Conservation (phyloP, 1,139 yeast genomes). For the Kodamaea ohmeri region DNA sequence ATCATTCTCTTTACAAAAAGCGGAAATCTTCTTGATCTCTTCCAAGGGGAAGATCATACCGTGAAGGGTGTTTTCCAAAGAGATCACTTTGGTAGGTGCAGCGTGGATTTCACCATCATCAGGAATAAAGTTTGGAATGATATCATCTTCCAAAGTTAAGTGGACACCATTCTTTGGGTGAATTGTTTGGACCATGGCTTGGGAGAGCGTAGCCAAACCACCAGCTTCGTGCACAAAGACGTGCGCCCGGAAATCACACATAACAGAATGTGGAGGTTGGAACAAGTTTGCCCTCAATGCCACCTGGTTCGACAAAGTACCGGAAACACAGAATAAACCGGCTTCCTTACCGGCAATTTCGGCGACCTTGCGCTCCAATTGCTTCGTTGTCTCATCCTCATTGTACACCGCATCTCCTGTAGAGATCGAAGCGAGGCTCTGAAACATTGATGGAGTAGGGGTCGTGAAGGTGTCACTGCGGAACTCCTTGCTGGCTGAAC, state of each 20-base stretch:
- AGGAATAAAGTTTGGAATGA: conserved; percentile 60
- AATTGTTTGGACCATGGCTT: conserved; percentile 45
- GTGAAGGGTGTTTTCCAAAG: conserved; percentile 84
- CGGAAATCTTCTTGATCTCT: conserved; percentile 70
- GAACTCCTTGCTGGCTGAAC: conserved; percentile 40
- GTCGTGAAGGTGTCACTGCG: conserved; percentile 92
- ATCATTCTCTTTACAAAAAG: conserved; percentile 63
- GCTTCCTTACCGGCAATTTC: conserved; percentile 41
- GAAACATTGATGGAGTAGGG: conserved; percentile 76
- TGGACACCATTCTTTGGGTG: conserved; percentile 37
- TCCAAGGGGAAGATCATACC: conserved; percentile 82
- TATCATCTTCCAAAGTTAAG: conserved; percentile 68
- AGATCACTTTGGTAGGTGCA: conserved; percentile 84
- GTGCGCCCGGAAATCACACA: conserved; percentile 43
- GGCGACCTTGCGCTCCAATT: conserved; percentile 36
- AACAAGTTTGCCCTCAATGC: conserved; percentile 39
- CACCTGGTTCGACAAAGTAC: conserved; percentile 47
- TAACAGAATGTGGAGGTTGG: conserved; percentile 46
- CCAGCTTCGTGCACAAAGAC: conserved; percentile 45
- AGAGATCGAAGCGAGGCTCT: conserved; percentile 22
- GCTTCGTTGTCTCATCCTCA: conserved; percentile 38
- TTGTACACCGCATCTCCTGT: conserved; percentile 46
- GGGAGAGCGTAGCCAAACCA: conserved; percentile 45
- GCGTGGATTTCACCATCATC: conserved; percentile 84
- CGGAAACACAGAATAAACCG: conserved; percentile 44